These are phyloP conservation scores for Musa acuminata DNA, from an alignment of 176 grass and related monocot genomes.

Conservation along the genomic window DNA sequence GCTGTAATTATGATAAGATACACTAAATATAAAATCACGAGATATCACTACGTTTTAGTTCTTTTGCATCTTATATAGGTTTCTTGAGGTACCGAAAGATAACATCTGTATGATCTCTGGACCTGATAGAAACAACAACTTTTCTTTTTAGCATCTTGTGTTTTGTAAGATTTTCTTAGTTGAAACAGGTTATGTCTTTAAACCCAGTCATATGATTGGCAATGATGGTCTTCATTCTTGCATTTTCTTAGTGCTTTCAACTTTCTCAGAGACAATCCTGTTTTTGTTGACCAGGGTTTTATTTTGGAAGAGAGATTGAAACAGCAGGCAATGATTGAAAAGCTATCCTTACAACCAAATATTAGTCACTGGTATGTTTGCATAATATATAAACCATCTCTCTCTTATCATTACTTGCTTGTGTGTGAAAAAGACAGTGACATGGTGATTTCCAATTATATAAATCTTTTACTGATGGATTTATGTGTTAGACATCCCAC, in stretches of 20 bases:
- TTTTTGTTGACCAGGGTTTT: constrained; percentile 49
- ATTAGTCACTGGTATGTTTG: constrained; percentile 61
- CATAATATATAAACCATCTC: constrained; percentile 6
- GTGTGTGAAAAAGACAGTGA: not conserved
- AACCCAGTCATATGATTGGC: not conserved
- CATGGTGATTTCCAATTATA: not conserved
- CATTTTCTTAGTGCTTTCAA: constrained; percentile 1
- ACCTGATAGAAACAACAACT: too few relatives aligned
- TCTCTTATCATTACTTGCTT: not conserved
- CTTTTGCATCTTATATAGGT: too few relatives aligned
- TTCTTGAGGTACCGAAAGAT: too few relatives aligned
- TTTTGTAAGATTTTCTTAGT: not conserved
- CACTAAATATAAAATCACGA: too few relatives aligned
- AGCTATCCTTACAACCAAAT: constrained; percentile 45
- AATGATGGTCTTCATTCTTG: not conserved
- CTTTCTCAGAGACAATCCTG: constrained; percentile 22
- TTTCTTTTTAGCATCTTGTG: not conserved
- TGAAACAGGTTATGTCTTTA: not conserved
- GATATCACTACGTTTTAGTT: too few relatives aligned
- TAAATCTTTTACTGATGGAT: too few relatives aligned
- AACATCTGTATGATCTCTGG: too few relatives aligned
- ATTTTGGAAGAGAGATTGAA: constrained; percentile 76
- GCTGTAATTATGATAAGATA: too few relatives aligned
- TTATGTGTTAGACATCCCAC: too few relatives aligned
- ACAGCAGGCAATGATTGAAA: constrained; percentile 49